Conservation (phyloP, 139 green algal species). For the Spirogloea muscicola region DNA sequence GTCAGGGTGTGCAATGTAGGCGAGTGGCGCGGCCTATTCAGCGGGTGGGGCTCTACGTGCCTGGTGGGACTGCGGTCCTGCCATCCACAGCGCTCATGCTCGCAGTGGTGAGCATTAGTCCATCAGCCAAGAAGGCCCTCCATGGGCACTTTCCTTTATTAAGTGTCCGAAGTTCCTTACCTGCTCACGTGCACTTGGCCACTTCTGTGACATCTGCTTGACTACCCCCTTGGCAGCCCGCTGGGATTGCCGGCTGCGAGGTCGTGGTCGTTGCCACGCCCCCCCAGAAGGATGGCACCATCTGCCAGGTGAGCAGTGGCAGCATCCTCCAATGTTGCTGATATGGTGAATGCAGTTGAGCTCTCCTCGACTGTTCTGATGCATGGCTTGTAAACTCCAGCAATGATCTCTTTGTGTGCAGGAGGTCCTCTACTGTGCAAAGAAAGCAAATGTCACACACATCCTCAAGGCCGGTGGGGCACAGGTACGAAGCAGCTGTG, state of each 20-base stretch:
- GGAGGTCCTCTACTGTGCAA: constrained; percentile 93
- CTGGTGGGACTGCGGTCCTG: constrained; percentile 92
- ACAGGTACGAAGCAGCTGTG: constrained; percentile 51
- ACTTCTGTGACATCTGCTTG: too few species aligned
- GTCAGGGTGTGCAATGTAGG: constrained; percentile 75
- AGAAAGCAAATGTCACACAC: constrained; percentile 92
- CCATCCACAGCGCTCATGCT: constrained; percentile 94
- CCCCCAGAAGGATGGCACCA: constrained; percentile 70
- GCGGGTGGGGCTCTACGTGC: constrained; percentile 92
- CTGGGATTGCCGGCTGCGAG: constrained; percentile 73
- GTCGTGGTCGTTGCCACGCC: constrained; percentile 96
- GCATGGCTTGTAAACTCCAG: too few species aligned
- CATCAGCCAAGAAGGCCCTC: too few species aligned
- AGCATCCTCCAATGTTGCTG: too few species aligned
- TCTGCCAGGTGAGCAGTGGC: too few species aligned
- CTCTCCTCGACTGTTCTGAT: too few species aligned
- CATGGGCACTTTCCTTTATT: too few species aligned
- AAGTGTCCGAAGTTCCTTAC: too few species aligned
- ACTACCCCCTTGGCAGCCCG: too few species aligned
- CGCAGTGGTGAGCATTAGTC: constrained; percentile 64
- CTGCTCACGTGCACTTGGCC: too few species aligned
- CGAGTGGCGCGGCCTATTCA: constrained; percentile 59
- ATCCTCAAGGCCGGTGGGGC: constrained; percentile 91
- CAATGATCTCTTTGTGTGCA: too few species aligned
- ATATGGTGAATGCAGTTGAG: too few species aligned